These are phyloP conservation scores for Dryadomyces quercivorus DNA, from an alignment of 2,329 filamentous ascomycete genomes.

Conservation along the genomic window DNA sequence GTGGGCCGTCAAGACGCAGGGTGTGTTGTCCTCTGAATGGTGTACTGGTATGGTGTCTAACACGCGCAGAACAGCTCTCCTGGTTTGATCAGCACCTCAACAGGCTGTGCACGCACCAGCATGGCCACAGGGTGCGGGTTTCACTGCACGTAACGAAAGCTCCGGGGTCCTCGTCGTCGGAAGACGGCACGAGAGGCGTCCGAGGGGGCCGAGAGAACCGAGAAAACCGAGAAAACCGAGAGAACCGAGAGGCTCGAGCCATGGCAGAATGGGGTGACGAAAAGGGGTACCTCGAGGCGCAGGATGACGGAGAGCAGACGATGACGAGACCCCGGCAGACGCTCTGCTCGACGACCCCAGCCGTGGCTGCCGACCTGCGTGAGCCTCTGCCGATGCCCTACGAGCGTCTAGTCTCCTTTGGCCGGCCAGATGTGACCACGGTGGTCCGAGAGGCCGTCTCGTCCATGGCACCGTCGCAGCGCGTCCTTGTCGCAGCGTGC, in stretches of 20 bases:
- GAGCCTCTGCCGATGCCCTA: constrained; percentile 10
- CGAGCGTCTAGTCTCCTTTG: constrained; percentile 18
- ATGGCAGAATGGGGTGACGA: no score
- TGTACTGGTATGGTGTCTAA: constrained; percentile 10
- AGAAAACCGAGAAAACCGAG: no score
- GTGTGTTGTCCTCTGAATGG: constrained; percentile 18
- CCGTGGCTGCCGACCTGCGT: background rate
- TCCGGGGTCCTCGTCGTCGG: constrained; percentile 5
- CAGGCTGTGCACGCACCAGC: constrained; percentile 24
- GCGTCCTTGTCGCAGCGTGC: constrained; percentile 34
- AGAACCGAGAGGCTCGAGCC: no score
- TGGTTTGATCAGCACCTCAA: constrained; percentile 28
- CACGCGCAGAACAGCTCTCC: constrained; percentile 17
- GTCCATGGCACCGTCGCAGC: constrained; percentile 20
- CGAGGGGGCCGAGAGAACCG: no score
- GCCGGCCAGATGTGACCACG: constrained; percentile 27
- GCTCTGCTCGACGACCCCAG: no score
- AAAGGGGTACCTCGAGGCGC: no score
- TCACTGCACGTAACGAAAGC: constrained; percentile 25
- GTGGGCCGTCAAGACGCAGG: constrained; percentile 34
- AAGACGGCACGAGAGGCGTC: background rate
- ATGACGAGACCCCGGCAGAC: no score
- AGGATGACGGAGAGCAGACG: no score
- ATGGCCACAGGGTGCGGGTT: constrained; percentile 25
- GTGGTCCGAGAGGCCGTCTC: constrained; percentile 26